Base-by-base conservation (phyloP, 1,284 basidiomycete genomes). In the Papiliotrema terrestris region DNA sequence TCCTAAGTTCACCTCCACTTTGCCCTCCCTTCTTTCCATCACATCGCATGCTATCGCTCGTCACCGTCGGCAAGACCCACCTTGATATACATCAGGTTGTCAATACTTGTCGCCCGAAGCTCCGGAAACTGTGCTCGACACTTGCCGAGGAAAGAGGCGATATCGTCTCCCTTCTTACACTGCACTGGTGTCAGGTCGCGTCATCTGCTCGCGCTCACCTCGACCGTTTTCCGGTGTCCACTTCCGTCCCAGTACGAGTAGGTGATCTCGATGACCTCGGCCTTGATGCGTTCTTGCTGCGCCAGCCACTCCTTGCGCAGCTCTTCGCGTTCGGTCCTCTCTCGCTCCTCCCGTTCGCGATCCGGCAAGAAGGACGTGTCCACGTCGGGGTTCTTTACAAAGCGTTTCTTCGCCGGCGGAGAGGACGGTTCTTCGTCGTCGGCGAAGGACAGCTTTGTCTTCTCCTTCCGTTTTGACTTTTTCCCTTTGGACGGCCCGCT, bases 221-320 rank as follows among this genome's bases (percentile, higher is more conserved):
- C 82, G 17, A 96, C 94, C 36, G 85, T 87, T 79, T 95, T 97
- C 42, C 95, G 82, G 78, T 98, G 96, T 0, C 96, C 96, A 66
- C 88, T 93, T 4, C 95, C 95, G 71, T 99, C 95, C 96, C 96
- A 99, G 76, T 88, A 98, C 0, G 92, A 96, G 72, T 98, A 99
- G 0, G 87, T 70, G 48, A 76, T 70, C 59, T 74, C 69, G 36
- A 74, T 68, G 1, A 57, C 57, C 47, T 74, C 72, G 29, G 60
- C 51, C 55, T 74, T 74, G n/a, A 70, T 67, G 23, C 59, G 50
- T 52, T 73, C 72, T 52, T 99, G 95, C 71, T 86, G 87, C 56
- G 80, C 80, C 35, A 98, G 79, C 92, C 94, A 99, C 71, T 96
- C 86, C 61, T 92, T 83, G 3, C 95, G 82, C 37, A 99, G 80